Evolutionary conservation across 2,329 filamentous ascomycete species (phyloP).

Genomic region (Fusarium longipes): DNA sequence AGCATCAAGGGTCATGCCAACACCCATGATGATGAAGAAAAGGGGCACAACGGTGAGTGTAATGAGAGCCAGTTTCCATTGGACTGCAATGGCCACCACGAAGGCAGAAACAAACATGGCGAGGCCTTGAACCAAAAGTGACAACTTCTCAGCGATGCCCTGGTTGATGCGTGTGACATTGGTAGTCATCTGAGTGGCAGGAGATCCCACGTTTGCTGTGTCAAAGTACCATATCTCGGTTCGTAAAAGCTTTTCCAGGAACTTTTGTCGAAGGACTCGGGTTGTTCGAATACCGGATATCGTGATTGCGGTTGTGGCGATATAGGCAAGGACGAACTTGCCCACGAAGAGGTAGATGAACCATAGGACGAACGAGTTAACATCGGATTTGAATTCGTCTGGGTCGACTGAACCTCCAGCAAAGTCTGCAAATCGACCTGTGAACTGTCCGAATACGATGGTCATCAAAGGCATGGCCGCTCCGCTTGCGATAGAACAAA

Average conservation of each 20-base stretch:
- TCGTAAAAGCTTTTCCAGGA: slow-evolving; percentile 21
- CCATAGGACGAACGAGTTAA: slow-evolving; percentile 29
- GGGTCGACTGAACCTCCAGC: slow-evolving; percentile 6
- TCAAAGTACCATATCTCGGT: slow-evolving; percentile 38
- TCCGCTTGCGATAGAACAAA: slow-evolving; percentile 26
- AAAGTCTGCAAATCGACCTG: slow-evolving; percentile 25
- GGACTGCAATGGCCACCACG: slow-evolving; percentile 52
- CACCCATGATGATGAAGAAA: slow-evolving; percentile 45
- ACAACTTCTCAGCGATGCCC: slow-evolving; percentile 55
- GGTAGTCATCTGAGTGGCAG: slow-evolving; percentile 48
- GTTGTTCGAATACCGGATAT: slow-evolving; percentile 32
- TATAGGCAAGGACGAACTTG: slow-evolving; percentile 26
- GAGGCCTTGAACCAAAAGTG: slow-evolving; percentile 51
- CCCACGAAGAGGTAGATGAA: slow-evolving; percentile 35
- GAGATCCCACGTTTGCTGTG: slow-evolving; percentile 14
- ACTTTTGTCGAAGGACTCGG: slow-evolving; percentile 18
- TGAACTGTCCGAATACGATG: slow-evolving; percentile 30
- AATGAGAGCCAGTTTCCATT: slow-evolving; percentile 58
- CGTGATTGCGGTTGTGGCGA: slow-evolving; percentile 14
- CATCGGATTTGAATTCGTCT: slow-evolving; percentile 8
- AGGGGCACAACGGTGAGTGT: slow-evolving; percentile 47
- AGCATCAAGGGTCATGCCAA: slow-evolving; percentile 43
- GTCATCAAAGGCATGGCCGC: slow-evolving; percentile 30
- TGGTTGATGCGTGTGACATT: slow-evolving; percentile 55
- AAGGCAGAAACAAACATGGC: slow-evolving; percentile 53